Evolutionary conservation across 2,329 filamentous ascomycete species (phyloP), one percentile per base, ranked within the genome.

Genomic region (Cordyceps javanica): DNA sequence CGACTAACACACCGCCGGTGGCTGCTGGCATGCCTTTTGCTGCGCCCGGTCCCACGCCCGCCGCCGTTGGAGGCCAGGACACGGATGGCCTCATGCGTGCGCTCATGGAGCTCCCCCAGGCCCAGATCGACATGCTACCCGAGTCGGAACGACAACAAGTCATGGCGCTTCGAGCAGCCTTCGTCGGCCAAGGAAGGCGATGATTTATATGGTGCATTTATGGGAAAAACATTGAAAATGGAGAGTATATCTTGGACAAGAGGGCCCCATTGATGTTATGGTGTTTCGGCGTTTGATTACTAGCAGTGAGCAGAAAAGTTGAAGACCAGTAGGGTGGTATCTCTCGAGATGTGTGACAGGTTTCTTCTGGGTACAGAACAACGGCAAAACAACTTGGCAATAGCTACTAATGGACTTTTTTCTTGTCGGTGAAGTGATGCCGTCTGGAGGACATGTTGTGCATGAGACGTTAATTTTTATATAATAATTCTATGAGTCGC

Each of bases 61-160:
- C 71, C 1, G 59, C 62, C 10, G 63, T 74, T 9, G 68, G 69
- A 13, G 73, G 78, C 14, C 77, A 80, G 42, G 83, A 88, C 59
- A 83, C 89, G 42, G 86, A 90, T 49, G 84, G 86, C 44, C 79
- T 96, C 55, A 86, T 96, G 70, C 83, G 88, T 62, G 89, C 91
- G 65, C 88, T 97, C 49, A 79, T 97, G 76, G 83, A 82, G 55
- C 85, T 97, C 75, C 83, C 91, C 2, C 88, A 90, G 66, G 81
- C 89, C 59, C 84, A 90, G 58, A 91, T 97, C 64, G 88, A 93
- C 68, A 82, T 85, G 67, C 76, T 97, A 50, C 85, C 88, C 6
- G 88, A 90, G 38, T 82, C 83, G 21, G 87, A 94, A 67, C 81
- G 88, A 55, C 82, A 83, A 60, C 91, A 97, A 71, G 87, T 97